These are phyloP conservation scores for Hyaloscypha variabilis DNA, from an alignment of 495 filamentous ascomycete genomes.

Conservation along the genomic window DNA sequence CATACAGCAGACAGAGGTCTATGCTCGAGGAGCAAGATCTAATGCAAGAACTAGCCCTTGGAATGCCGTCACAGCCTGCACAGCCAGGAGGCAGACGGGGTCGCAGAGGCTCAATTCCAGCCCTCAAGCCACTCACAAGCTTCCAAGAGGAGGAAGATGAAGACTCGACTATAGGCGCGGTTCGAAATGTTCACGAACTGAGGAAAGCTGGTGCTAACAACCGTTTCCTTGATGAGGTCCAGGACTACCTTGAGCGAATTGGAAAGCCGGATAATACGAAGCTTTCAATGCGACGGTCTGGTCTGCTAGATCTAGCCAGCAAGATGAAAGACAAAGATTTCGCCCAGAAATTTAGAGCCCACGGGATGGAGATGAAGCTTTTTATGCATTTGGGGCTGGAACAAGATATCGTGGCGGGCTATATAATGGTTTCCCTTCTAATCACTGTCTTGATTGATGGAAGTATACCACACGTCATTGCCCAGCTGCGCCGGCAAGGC, in stretches of 20 bases:
- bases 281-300: slow-evolving; percentile 46
- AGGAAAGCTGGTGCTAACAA: slow-evolving; percentile 83
- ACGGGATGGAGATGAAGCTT: slow-evolving; percentile 69
- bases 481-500: slow-evolving; percentile 51
- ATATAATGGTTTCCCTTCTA: slow-evolving; percentile 57
- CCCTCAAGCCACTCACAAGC: slow-evolving; percentile 31
- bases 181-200: slow-evolving; percentile 88
- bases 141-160: slow-evolving; percentile 46
- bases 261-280: slow-evolving; percentile 50
- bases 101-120: slow-evolving; percentile 32
- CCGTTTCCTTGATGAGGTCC: slow-evolving; percentile 78
- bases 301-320: slow-evolving; percentile 67
- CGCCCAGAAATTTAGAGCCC: slow-evolving; percentile 72
- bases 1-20: slow-evolving; percentile 52
- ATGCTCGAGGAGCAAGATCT: slow-evolving; percentile 46
- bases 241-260: slow-evolving; percentile 84
- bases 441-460: slow-evolving; percentile 56
- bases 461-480: slow-evolving; percentile 48
- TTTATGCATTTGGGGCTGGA: slow-evolving; percentile 57
- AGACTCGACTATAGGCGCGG: slow-evolving; percentile 54
- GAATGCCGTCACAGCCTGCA: slow-evolving; percentile 29
- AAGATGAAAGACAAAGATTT: slow-evolving; percentile 69
- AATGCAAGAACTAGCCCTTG: slow-evolving; percentile 35
- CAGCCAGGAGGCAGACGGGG: slow-evolving; percentile 27
- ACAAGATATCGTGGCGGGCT: slow-evolving; percentile 58